phyloP scores from a whole-genome alignment of 2,329 filamentous ascomycete genomes.

The Exophiala aquamarina region DNA sequence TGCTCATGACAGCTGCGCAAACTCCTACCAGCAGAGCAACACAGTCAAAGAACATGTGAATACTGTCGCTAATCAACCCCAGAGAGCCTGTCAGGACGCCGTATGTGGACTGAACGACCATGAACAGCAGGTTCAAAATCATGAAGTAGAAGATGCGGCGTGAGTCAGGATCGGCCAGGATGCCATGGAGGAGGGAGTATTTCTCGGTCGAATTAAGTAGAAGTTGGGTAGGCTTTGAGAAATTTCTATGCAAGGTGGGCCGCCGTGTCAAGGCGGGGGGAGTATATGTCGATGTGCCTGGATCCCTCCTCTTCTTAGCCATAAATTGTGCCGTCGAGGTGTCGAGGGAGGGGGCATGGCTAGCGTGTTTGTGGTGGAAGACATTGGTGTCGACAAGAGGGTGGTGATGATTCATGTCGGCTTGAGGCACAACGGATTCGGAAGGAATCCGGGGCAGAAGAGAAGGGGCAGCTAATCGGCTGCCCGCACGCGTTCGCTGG shows the following conservation, averaged over 20 bases:
- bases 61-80: constrained; percentile 92
- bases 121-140: constrained; percentile 91
- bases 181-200: constrained; percentile 79
- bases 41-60: constrained; percentile 99
- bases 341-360: constrained; percentile 16
- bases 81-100: constrained; percentile 91
- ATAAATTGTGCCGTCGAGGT: constrained; percentile 10
- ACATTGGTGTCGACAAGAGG: constrained; percentile 17
- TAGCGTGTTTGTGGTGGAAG: constrained; percentile 12
- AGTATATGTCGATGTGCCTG: constrained; percentile 14
- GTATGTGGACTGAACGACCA: constrained; percentile 92
- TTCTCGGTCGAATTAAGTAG: constrained; percentile 68
- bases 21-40: constrained; percentile 87
- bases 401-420: constrained; percentile 10
- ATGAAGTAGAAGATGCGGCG: constrained; percentile 97
- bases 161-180: constrained; percentile 88
- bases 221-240: constrained; percentile 62
- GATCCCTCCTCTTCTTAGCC: constrained; percentile 18
- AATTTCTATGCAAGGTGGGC: constrained; percentile 29
- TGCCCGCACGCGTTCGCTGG: constrained; percentile 19
- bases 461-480: constrained; percentile 24
- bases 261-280: constrained; percentile 7
- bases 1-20: constrained; percentile 89
- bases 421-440: constrained; percentile 18
- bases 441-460: constrained; percentile 28